These are phyloP conservation scores for Pseudogymnoascus sp. DNA, from an alignment of 2,329 filamentous ascomycete genomes.

Conservation along the genomic window DNA sequence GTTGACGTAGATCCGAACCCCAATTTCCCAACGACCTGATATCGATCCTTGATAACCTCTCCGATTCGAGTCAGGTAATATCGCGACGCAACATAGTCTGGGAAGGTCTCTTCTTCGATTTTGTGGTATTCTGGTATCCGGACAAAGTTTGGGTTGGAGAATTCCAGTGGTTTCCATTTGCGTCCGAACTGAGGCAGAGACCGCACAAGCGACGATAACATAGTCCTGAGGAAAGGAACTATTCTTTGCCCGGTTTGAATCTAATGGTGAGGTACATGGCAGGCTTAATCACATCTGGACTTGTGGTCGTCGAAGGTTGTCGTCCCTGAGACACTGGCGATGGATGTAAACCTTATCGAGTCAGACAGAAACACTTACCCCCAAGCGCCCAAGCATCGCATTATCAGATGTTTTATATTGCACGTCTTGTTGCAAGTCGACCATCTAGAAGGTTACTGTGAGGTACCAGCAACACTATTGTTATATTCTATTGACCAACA, in stretches of 20 bases:
- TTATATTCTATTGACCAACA: no score
- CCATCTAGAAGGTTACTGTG: no score
- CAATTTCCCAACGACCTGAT: slow-evolving; percentile 19
- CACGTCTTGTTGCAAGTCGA: no score
- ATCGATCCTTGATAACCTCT: slow-evolving; percentile 15
- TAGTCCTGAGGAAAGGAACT: not conserved
- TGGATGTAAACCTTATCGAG: not conserved
- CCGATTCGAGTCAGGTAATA: slow-evolving; percentile 19
- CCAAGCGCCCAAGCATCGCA: not conserved
- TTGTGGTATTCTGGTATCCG: not conserved
- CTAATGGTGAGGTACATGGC: not conserved
- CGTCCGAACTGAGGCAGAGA: not conserved
- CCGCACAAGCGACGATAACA: not conserved
- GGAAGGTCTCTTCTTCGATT: not conserved
- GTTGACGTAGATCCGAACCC: slow-evolving; percentile 20
- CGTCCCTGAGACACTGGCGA: not conserved
- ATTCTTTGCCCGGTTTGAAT: not conserved
- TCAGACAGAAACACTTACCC: not conserved
- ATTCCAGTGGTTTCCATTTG: not conserved
- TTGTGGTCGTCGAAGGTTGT: not conserved
- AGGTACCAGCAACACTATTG: no score
- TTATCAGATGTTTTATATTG: not conserved
- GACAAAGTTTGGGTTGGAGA: slow-evolving; percentile 3
- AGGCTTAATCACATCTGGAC: not conserved
- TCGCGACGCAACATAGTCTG: not conserved